Evolutionary conservation across 2,329 filamentous ascomycete genomes (phyloP).

Genomic region (Alternaria novae-zelandiae): DNA sequence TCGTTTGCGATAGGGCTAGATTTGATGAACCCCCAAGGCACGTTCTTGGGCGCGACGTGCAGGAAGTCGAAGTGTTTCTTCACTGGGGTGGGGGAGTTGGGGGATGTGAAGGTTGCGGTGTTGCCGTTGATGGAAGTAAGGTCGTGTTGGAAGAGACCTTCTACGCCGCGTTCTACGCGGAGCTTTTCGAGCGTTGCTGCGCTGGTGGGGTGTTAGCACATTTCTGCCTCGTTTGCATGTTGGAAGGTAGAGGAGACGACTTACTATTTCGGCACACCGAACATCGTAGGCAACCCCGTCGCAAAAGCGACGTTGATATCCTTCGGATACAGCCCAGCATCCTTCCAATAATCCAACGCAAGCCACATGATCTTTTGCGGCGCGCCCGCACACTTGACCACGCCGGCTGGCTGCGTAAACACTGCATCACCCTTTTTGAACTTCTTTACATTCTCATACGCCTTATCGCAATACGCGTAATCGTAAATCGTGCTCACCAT

Average conservation of each 20-base stretch:
- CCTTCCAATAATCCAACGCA: slow-evolving; percentile 48
- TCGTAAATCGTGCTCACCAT: slow-evolving; percentile 48
- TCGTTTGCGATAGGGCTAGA: slow-evolving; percentile 43
- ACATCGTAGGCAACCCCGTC: slow-evolving; percentile 50
- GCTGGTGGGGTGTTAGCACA: slow-evolving; percentile 12
- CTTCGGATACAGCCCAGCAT: slow-evolving; percentile 41
- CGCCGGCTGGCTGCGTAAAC: slow-evolving; percentile 49
- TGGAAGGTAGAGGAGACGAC: neutral
- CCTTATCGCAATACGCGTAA: slow-evolving; percentile 50
- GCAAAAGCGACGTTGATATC: slow-evolving; percentile 49
- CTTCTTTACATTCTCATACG: slow-evolving; percentile 36
- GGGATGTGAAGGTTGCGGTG: slow-evolving; percentile 42
- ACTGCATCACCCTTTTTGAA: slow-evolving; percentile 46
- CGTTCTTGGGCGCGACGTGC: slow-evolving; percentile 49
- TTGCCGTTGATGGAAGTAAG: slow-evolving; percentile 47
- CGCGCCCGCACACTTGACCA: slow-evolving; percentile 50
- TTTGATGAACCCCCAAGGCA: slow-evolving; percentile 46
- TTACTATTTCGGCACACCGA: slow-evolving; percentile 48
- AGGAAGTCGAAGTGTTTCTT: slow-evolving; percentile 47
- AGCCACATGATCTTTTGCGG: slow-evolving; percentile 53
- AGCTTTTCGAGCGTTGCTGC: slow-evolving; percentile 45
- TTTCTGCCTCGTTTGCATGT: no score
- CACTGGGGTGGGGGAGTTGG: slow-evolving; percentile 33
- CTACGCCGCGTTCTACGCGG: slow-evolving; percentile 44
- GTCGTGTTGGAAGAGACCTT: slow-evolving; percentile 50